Evolutionary conservation across 2,329 filamentous ascomycete genomes (phyloP).

Genomic region (Aspergillus nomiae): DNA sequence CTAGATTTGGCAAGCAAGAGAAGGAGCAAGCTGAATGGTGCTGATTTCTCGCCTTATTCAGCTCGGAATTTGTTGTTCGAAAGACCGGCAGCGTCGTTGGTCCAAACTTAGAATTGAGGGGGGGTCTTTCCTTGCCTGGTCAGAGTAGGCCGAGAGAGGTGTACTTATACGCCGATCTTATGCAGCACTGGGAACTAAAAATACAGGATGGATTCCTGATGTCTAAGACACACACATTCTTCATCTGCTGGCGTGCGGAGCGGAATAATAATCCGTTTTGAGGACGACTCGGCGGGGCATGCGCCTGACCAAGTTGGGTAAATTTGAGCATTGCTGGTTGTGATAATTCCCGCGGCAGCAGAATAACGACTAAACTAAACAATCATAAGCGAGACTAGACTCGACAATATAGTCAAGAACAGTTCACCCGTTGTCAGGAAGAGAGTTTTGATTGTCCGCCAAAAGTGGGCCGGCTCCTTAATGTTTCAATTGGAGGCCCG

Average conservation of each 20-base stretch:
- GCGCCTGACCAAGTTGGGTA: background rate
- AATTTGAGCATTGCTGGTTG: background rate
- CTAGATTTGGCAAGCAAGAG: background rate
- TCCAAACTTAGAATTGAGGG: background rate
- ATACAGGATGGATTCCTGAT: background rate
- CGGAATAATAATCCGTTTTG: conserved; percentile 3
- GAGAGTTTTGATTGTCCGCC: conserved; percentile 3
- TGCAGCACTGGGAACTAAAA: conserved; percentile 1
- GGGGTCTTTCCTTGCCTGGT: background rate
- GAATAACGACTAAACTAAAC: background rate
- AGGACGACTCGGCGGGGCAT: background rate
- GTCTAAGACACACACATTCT: conserved; percentile 3
- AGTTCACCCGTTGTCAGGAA: background rate
- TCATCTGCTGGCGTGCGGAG: background rate
- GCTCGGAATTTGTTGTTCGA: background rate
- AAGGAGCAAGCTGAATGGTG: background rate
- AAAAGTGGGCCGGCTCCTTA: conserved; percentile 2
- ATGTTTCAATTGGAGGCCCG: conserved; percentile 3
- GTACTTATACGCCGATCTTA: background rate
- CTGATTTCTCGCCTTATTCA: background rate
- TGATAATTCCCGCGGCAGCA: background rate
- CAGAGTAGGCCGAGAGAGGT: background rate
- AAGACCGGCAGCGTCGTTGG: background rate
- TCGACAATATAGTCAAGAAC: conserved; percentile 1
- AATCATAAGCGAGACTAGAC: conserved; percentile 1